Evolutionary conservation across 202 grass and related monocot species (phyloP).

Genomic region (Setaria viridis): DNA sequence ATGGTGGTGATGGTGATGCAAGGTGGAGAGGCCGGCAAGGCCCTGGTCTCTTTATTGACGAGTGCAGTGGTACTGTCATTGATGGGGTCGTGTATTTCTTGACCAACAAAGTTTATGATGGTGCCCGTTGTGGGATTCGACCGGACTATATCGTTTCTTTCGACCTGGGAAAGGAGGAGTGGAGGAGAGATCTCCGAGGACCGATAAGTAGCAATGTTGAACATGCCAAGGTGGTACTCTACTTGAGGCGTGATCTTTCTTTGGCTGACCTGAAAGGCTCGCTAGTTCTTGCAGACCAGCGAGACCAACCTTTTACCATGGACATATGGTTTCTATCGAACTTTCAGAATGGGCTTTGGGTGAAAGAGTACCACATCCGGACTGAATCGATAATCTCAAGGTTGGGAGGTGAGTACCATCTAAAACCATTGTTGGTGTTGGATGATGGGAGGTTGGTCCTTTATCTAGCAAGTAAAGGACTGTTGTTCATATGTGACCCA

Average conservation of each 20-base stretch:
- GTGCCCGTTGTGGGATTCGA: neutral
- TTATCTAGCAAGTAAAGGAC: neutral
- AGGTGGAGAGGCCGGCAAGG: neutral
- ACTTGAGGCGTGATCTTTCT: neutral
- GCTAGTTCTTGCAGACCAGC: neutral
- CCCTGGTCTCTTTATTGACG: neutral
- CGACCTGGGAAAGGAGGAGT: neutral
- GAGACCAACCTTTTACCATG: no score
- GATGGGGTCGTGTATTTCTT: slow-evolving; percentile 22
- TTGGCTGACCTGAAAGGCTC: slow-evolving; percentile 22
- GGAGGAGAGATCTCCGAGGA: neutral
- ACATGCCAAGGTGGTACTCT: neutral
- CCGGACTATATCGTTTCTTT: neutral
- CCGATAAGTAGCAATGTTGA: neutral
- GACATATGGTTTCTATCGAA: slow-evolving; percentile 10
- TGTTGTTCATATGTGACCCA: neutral
- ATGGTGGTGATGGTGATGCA: neutral
- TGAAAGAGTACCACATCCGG: neutral
- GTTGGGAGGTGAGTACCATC: neutral
- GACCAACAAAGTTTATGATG: neutral
- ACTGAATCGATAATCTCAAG: no score
- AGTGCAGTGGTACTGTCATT: neutral
- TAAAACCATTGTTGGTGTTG: slow-evolving; percentile 12
- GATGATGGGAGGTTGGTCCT: slow-evolving; percentile 5
- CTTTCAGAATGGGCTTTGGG: neutral